Evolutionary conservation across 305 asterid species (phyloP), one percentile per base, ranked within the genome.

Genomic region (Andrographis paniculata): DNA sequence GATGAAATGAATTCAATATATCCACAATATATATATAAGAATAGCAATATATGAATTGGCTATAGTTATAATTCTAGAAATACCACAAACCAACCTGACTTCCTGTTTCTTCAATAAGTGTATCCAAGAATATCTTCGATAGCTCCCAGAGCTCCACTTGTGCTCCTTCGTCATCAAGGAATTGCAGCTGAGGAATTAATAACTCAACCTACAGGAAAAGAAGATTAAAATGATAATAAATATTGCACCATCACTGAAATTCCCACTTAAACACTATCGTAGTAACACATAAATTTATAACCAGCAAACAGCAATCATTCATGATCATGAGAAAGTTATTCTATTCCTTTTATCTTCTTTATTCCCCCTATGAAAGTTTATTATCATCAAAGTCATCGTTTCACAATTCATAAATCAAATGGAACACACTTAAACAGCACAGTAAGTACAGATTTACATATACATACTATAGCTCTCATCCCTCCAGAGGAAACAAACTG

Each of bases 111-210:
- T 74, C 81, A 54, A 74, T 79, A 33, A 89, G 76, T 15, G 94
- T 78, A 40, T 82, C 89, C 73, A 89, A 53, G 68, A 89, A 89
- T 20, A 74, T 22, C 68, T 65, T 76, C n/a, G 97, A 82, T 60
- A 84, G 70, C 51, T 73, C 91, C 97, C 95, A 89, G 15, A 85
- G 94, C 71, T 85, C 97, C 56, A 68, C 64, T 71, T 89, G 95
- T 42, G 97, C 97, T 57, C 97, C 97, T 72, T 84, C 97, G 35
- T 82, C 87, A 37, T 89, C 97, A 60, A 89, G 95, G 72, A 78
- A 89, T 64, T 74, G 87, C 70, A 89, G 67, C 69, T 85, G 95
- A 33, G 97, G 97, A 53, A 85, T 89, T 65, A 89, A 69, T 62
- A 89, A 80, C 73, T 89, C 95, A 49, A 79, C 95, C 97, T 89